Evolutionary conservation across 129 eudicot genomes (phyloP), one percentile per base, ranked within the genome.

Genomic region (Heracleum sosnowskyi): DNA sequence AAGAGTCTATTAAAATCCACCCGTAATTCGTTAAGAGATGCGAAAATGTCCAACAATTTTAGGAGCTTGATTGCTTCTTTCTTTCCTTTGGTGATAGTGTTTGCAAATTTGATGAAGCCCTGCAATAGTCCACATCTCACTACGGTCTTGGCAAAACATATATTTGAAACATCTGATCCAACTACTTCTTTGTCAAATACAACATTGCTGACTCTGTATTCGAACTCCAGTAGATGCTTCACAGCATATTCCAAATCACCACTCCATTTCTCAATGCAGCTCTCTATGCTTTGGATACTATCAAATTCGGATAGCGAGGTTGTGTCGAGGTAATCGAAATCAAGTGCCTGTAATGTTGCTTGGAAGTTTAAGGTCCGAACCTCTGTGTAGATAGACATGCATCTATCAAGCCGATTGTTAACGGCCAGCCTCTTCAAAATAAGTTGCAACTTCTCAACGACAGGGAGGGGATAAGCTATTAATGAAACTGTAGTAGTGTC

Each of bases 61-160:
- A 90, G 81, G 1, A 95, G 89, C 89, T 92, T 92, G 45, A 89
- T 53, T 53, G 97, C 97, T 79, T 92, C 99, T 62, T 87, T 90
- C 89, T 92, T 96, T 24, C 91, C 82, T 62, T 79, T 80, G 36
- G 92, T 85, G 73, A 96, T 16, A 4, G 79, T 76, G 77, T 82
- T 85, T 29, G 88, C 99, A 44, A 96, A 92, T 63, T 75, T 80
- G 79, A 96, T 82, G 68, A 96, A 89, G 10, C 77, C 45, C 2
- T 76, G 82, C 63, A 96, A 79, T 66, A 66, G 6, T 73, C 97
- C 97, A 33, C 90, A 87, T 64, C 79, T 85, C 26, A 75, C 26
- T 3, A 91, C 90, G 28, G 89, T 86, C 81, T 82, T 82, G 33
- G 89, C 88, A 80, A 92, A 96, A 81, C 95, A 90, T n/a, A 80